phyloP scores from a whole-genome alignment of 345 rosid genomes.

The Populus davidiana region DNA sequence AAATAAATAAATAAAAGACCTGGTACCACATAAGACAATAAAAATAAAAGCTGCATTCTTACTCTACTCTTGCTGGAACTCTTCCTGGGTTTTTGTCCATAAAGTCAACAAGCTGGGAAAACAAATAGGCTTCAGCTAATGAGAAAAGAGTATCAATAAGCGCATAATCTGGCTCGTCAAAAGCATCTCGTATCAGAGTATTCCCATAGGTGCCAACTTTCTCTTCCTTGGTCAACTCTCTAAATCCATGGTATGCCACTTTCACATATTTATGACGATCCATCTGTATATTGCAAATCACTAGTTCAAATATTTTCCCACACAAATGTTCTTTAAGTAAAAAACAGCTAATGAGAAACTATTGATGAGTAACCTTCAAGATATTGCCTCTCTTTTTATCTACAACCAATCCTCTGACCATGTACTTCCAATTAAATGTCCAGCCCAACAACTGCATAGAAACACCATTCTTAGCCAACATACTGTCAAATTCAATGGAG shows the following conservation, averaged over 20 bases:
- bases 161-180: constrained; percentile 96
- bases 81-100: constrained; percentile 78
- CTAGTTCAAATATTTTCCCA: constrained; percentile 3
- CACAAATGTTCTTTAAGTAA: neutral
- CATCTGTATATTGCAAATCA: constrained; percentile 55
- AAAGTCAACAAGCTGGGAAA: constrained; percentile 94
- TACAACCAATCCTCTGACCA: constrained; percentile 96
- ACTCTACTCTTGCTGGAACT: constrained; percentile 58
- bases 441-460: constrained; percentile 62
- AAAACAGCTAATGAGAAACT: neutral
- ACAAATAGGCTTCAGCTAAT: constrained; percentile 88
- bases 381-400: constrained; percentile 98
- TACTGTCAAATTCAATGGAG: neutral
- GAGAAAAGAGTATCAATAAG: constrained; percentile 95
- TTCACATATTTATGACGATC: constrained; percentile 97
- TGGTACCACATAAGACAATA: neutral
- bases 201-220: constrained; percentile 81
- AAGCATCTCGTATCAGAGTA: constrained; percentile 79
- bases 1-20: no score
- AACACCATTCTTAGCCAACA: constrained; percentile 12
- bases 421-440: constrained; percentile 90
- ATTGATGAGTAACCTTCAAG: constrained; percentile 54
- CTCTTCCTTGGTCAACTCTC: constrained; percentile 85
- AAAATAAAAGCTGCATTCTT: constrained; percentile 26
- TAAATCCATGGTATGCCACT: constrained; percentile 96